Conservation (phyloP, 225 moss, liverwort and hornwort genomes). For the Asterella californica region DNA sequence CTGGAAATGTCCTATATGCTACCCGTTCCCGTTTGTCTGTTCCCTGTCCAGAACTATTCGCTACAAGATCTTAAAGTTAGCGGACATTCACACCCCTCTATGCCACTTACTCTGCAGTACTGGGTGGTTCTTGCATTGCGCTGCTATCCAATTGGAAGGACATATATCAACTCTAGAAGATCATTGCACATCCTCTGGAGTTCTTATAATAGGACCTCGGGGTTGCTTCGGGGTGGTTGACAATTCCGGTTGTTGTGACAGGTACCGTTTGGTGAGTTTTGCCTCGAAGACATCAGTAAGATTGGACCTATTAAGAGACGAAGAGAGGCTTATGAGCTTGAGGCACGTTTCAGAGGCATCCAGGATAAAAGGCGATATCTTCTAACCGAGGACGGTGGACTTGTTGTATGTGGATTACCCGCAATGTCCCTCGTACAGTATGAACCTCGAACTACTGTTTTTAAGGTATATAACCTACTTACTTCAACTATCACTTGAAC, state of each 20-base stretch:
- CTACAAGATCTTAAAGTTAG: too few species aligned
- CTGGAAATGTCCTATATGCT: too few species aligned
- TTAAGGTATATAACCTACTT: conserved; percentile 50
- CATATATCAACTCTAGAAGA: too few species aligned
- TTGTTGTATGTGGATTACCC: conserved; percentile 70
- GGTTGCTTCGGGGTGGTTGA: background rate
- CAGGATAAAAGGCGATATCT: conserved; percentile 64
- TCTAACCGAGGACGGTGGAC: conserved; percentile 62
- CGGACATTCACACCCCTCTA: too few species aligned
- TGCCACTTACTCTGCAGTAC: too few species aligned
- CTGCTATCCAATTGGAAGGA: too few species aligned
- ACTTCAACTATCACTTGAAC: background rate
- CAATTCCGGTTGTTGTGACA: conserved; percentile 6
- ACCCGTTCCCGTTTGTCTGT: too few species aligned
- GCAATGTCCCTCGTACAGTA: conserved; percentile 56
- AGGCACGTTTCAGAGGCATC: conserved; percentile 47
- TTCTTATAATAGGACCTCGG: background rate
- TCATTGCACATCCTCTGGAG: too few species aligned
- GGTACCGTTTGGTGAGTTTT: conserved; percentile 83
- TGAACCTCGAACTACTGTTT: conserved; percentile 71
- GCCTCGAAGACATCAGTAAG: conserved; percentile 44
- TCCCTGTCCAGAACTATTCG: too few species aligned
- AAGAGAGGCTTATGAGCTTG: conserved; percentile 63
- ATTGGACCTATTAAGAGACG: conserved; percentile 42
- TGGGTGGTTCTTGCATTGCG: too few species aligned